phyloP scores from a whole-genome alignment of 164 flowering plant species.

The Pachysandra terminalis region DNA sequence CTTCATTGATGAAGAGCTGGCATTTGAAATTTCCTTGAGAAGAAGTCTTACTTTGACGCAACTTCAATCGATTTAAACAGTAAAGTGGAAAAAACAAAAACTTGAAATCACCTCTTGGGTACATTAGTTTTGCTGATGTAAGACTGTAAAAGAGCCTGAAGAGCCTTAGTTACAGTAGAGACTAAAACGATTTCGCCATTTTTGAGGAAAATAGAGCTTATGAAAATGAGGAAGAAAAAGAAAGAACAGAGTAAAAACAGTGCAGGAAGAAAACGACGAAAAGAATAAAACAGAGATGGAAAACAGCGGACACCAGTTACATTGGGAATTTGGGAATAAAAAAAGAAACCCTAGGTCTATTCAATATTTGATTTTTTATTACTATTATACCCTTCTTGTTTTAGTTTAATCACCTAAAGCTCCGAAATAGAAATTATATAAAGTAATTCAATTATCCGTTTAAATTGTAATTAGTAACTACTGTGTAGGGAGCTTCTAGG shows the following conservation, averaged over 20 bases:
- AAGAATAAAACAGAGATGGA: background rate
- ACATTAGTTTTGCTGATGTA: no score
- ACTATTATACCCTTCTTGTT: background rate
- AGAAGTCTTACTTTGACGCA: background rate
- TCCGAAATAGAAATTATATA: background rate
- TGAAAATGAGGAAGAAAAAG: background rate
- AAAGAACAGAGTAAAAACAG: background rate
- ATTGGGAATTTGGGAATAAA: background rate
- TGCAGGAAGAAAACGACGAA: background rate
- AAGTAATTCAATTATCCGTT: no score
- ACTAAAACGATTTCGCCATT: background rate
- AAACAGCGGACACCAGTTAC: background rate
- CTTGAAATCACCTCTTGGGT: no score
- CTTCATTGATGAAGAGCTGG: slow-evolving; percentile 5
- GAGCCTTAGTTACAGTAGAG: no score
- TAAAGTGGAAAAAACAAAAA: no score
- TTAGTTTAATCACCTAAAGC: background rate
- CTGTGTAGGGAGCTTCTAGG: no score
- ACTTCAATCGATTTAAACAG: no score
- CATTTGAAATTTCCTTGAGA: background rate
- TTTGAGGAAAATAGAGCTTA: no score
- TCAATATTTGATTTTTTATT: no score
- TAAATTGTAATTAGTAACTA: no score
- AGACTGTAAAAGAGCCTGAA: no score
- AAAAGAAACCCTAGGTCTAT: background rate